A percentile compares a stretch with the other conserved stretches of the same genome.
Conservation (phyloP, 1,139 yeast species). For the Meyerozyma sp. region DNA sequence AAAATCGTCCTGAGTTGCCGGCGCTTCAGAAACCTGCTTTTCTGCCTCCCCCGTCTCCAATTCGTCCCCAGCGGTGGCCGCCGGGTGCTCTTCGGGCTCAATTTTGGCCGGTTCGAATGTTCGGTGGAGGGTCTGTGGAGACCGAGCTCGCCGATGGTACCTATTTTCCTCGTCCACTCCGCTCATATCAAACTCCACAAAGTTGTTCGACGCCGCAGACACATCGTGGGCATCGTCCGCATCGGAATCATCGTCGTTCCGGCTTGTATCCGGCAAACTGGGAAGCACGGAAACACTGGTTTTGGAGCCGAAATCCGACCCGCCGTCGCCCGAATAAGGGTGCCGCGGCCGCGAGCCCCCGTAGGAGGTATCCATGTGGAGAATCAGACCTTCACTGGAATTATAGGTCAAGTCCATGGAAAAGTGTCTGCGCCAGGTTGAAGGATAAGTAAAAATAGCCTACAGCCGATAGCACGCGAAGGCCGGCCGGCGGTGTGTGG, state of each 20-base stretch:
- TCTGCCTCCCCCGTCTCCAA: slow-evolving; percentile 4
- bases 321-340: background rate
- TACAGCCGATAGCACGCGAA: background rate
- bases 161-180: slow-evolving; percentile 3
- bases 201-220: slow-evolving; percentile 12
- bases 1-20: slow-evolving; percentile 24
- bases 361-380: background rate
- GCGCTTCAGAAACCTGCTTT: slow-evolving; percentile 1
- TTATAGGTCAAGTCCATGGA: background rate
- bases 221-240: slow-evolving; percentile 3
- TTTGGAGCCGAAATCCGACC: slow-evolving; percentile 10
- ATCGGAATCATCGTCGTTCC: background rate
- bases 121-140: background rate
- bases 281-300: slow-evolving; percentile 17
- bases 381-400: background rate
- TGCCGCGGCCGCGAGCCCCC: background rate
- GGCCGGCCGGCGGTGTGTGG: background rate
- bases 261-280: slow-evolving; percentile 11
- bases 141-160: slow-evolving; percentile 4
- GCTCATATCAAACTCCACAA: slow-evolving; percentile 32
- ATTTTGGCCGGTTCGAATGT: background rate
- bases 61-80: no score
- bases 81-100: no score
- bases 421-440: no score
- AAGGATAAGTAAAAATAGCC: no score